Evolutionary conservation across 192 early-diverging fungal genomes (phyloP), one percentile per base, ranked within the genome.

Genomic region (Neocallimastix lanati): DNA sequence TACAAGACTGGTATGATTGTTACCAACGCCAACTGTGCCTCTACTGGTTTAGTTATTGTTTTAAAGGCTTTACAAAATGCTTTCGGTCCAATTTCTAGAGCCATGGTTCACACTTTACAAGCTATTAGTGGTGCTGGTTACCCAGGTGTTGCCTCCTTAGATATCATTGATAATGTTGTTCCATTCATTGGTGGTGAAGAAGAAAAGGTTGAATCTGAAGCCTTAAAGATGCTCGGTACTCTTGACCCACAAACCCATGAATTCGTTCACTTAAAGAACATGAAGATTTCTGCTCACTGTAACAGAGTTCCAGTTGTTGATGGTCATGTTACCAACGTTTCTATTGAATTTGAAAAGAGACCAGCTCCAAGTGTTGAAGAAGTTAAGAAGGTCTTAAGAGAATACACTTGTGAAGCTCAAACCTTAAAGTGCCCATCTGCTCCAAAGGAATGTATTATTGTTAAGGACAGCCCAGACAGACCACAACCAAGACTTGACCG

Each of bases 21-120:
- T 78, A 98, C 97, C 28, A 99, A 98, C 87, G 93, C 96, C 76
- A 99, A 99, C 87, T 99, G 97, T 86, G 96, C 97, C n/a, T 96
- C 97, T 76, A 94, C 97, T 7, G 97, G 97, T 28, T 89, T 99
- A 36, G 96, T 96, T 18, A 94, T 96, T 78, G 91, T 91, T 3
- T 85, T 95, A 78, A 87, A 89, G 81, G 82, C 86, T 4, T 81
- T 89, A 16, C 92, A 95, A 83, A 93, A 97, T 84, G 89, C 88
- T 58, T 99, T 97, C 85, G 97, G 97, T 9, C 94, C 95, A 28
- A 77, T 97, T 40, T 86, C 84, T 67, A 88, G 89, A 67, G 90
- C 96, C 29, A 85, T 95, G 25, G 97, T 99, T 38, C 89, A 90
- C 27, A 99, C 96, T 28, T 91, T 96, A 87, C 97, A 99, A 87